Conservation (phyloP, 2,329 filamentous ascomycete genomes). For the Fusarium pseudoanthophilum region DNA sequence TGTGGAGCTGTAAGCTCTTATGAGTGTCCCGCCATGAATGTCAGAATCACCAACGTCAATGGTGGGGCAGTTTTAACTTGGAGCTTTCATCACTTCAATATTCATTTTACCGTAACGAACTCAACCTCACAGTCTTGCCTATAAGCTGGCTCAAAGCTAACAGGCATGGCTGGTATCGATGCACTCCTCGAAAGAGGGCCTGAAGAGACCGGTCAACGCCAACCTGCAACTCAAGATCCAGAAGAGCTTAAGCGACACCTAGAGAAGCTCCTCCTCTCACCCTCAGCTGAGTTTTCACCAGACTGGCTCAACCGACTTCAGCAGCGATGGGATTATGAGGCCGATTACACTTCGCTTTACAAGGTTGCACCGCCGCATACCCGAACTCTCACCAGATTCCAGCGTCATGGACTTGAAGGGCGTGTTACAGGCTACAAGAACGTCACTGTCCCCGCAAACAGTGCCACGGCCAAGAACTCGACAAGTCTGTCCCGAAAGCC, state of each 20-base stretch:
- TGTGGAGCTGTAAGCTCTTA: slow-evolving; percentile 14
- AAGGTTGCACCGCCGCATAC: slow-evolving; percentile 90
- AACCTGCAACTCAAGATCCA: slow-evolving; percentile 55
- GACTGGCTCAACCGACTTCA: slow-evolving; percentile 92
- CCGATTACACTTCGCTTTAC: slow-evolving; percentile 86
- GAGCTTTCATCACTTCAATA: slow-evolving; percentile 32
- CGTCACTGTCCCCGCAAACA: slow-evolving; percentile 89
- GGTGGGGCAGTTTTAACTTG: slow-evolving; percentile 40
- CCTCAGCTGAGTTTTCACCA: slow-evolving; percentile 80
- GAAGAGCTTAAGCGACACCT: slow-evolving; percentile 76
- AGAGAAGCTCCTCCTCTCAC: slow-evolving; percentile 81
- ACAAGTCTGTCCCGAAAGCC: slow-evolving; percentile 90
- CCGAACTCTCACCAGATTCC: slow-evolving; percentile 93
- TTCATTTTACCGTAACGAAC: background rate
- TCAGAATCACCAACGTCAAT: slow-evolving; percentile 38
- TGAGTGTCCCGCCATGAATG: slow-evolving; percentile 19
- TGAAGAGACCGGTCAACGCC: slow-evolving; percentile 20
- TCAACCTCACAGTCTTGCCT: background rate
- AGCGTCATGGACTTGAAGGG: slow-evolving; percentile 89
- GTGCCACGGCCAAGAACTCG: slow-evolving; percentile 93
- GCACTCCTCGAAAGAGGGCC: slow-evolving; percentile 45
- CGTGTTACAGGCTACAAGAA: slow-evolving; percentile 93
- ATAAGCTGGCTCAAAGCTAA: background rate
- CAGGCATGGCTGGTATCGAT: slow-evolving; percentile 51
- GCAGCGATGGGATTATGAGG: slow-evolving; percentile 85